These are phyloP conservation scores for Eucommia ulmoides DNA, from an alignment of 257 asterid genomes.

Conservation along the genomic window DNA sequence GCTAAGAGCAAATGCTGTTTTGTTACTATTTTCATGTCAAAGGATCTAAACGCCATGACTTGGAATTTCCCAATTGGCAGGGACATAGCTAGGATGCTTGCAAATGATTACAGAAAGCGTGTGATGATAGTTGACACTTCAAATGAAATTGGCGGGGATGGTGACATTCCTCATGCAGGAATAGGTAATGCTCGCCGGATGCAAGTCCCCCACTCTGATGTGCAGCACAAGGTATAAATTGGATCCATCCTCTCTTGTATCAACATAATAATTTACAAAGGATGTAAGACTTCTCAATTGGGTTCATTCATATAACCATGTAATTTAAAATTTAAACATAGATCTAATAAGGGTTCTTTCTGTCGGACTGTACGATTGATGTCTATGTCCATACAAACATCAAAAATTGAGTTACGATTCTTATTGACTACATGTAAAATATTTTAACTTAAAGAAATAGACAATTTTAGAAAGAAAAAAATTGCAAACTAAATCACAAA, in stretches of 20 bases:
- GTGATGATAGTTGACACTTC: slow-evolving; percentile 99
- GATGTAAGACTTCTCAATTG: background rate
- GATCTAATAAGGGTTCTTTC: background rate
- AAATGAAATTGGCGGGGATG: slow-evolving; percentile 97
- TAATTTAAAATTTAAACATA: background rate
- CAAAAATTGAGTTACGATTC: background rate
- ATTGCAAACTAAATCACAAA: too few species aligned
- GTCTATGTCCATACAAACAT: background rate
- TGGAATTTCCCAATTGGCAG: too few species aligned
- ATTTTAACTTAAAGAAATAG: background rate
- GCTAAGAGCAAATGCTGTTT: too few species aligned
- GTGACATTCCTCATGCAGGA: slow-evolving; percentile 93
- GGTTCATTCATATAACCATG: background rate
- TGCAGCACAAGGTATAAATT: slow-evolving; percentile 75
- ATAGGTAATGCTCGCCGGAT: slow-evolving; percentile 91
- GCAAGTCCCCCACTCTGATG: slow-evolving; percentile 92
- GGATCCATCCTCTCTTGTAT: slow-evolving; percentile 7
- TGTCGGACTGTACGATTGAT: background rate
- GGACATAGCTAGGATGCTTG: slow-evolving; percentile 98
- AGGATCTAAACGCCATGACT: too few species aligned
- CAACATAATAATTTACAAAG: background rate
- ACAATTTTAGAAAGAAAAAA: too few species aligned
- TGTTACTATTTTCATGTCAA: too few species aligned
- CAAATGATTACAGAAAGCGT: slow-evolving; percentile 77
- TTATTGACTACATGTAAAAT: background rate